phyloP scores from a whole-genome alignment of 225 moss, liverwort and hornwort species.

The Pseudisothecium myosuroides region DNA sequence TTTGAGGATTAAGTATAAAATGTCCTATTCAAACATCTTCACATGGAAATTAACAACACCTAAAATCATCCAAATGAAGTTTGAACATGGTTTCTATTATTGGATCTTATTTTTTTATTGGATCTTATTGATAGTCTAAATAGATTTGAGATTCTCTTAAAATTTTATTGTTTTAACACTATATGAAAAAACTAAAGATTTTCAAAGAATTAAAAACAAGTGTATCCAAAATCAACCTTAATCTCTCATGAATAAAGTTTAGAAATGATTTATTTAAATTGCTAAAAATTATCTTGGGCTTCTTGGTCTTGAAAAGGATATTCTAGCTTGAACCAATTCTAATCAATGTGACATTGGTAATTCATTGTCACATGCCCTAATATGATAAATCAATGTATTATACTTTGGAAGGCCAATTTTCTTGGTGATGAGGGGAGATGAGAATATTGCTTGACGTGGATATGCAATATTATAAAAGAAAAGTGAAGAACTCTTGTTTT shows the following conservation, averaged over 20 bases:
- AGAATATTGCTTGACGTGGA: not conserved
- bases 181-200: not conserved
- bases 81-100: fast-evolving
- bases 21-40: not conserved
- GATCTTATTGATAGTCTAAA: not conserved
- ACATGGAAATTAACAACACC: not conserved
- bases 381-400: not conserved
- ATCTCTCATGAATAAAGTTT: not conserved
- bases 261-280: not conserved
- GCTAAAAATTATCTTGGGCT: not conserved
- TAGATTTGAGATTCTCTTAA: not conserved
- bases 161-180: not conserved
- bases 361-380: not conserved
- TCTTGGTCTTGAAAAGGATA: not conserved
- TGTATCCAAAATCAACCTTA: not conserved
- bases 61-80: not conserved
- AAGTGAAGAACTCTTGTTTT: not conserved
- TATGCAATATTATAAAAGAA: not conserved
- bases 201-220: fast-evolving
- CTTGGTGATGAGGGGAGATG: fast-evolving
- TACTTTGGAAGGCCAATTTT: not conserved
- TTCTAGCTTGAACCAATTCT: not conserved
- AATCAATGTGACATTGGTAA: not conserved
- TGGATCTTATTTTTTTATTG: too few relatives aligned
- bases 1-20: not conserved